Base-by-base conservation (phyloP, 257 asterid species). In the Echites panduratus region DNA sequence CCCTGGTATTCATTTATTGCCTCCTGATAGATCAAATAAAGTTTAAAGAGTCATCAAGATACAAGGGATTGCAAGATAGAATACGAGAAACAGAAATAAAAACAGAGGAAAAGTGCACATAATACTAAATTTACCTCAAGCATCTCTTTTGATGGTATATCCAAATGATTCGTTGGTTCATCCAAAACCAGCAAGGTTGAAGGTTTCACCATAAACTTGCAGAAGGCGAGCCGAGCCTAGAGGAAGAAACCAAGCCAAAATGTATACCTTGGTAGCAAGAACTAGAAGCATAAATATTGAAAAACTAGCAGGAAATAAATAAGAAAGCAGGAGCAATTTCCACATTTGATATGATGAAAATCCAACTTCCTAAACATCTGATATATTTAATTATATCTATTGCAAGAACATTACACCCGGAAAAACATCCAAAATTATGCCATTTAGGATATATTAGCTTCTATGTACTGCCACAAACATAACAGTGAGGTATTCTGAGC, bases 201-300 rank as follows among this genome's bases (percentile, higher is more conserved):
- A 58, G 99, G 99, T 57, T 82, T 87, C 70, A 95, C 99, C 99
- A 95, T 92, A 90, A 95, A 95, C 88, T 95, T 95, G 89, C 99
- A 95, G 76, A 95, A 95, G 52, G 99, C 91, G 65, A 95, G 99
- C n/a, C 99, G 93, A 57, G 99, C 99, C 99, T 95, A 84, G 53
- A 27, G 13, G 65, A 68, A 57, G 45, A 75, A 47, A 29, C 44
- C 22, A 40, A 38, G 43, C 9, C 35, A 68, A 41, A 68, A 35
- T 32, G 63, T 35, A n/a, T 47, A 14, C 56, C 4, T 16, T 16
- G 17, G 5, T 49, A 17, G 24, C 17, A 3, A 58, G 35, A 5
- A 35, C 22, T 26, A 19, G 27, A 7, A 38, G 63, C 53, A 70
- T 2, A 35, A 9, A 1, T 13, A n/a, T 65, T 20, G 8, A 13